phyloP scores from a whole-genome alignment of 1,284 basidiomycete genomes.

The Fistulina hepatica region DNA sequence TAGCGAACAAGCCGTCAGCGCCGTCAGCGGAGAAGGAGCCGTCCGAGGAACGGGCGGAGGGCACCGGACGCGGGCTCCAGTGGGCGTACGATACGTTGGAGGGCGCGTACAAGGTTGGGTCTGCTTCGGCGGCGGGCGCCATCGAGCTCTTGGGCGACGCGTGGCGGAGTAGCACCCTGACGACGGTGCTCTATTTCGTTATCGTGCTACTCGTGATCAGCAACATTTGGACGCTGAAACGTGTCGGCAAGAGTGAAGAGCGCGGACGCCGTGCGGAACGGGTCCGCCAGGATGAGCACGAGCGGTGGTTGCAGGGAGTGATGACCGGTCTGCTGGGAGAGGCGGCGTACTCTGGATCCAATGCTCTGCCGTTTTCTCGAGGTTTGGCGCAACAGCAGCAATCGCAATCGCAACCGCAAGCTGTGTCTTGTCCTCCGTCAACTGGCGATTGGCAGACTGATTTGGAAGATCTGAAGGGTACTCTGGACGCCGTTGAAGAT shows the following conservation, averaged over 20 bases:
- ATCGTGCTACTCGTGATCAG: slow-evolving; percentile 64
- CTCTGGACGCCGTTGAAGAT: too few species aligned
- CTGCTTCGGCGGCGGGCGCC: slow-evolving; percentile 54
- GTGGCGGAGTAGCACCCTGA: slow-evolving; percentile 60
- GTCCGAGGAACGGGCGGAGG: slow-evolving; percentile 54
- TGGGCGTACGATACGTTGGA: slow-evolving; percentile 80
- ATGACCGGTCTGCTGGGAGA: slow-evolving; percentile 63
- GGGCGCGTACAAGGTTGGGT: slow-evolving; percentile 59
- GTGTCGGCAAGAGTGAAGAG: slow-evolving; percentile 46
- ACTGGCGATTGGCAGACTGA: too few species aligned
- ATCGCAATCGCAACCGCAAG: slow-evolving; percentile 1
- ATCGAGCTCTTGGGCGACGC: slow-evolving; percentile 65
- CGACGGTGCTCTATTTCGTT: slow-evolving; percentile 59
- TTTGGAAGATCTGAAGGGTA: too few species aligned
- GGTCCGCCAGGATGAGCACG: slow-evolving; percentile 50
- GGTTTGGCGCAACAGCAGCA: slow-evolving; percentile 23
- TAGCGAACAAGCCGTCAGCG: slow-evolving; percentile 8
- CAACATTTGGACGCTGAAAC: slow-evolving; percentile 63
- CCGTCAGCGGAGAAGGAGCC: slow-evolving; percentile 31
- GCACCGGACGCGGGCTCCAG: slow-evolving; percentile 70
- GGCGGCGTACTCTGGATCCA: slow-evolving; percentile 40
- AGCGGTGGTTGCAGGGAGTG: slow-evolving; percentile 62
- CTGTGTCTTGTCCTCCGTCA: too few species aligned
- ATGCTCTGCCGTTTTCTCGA: too few species aligned
- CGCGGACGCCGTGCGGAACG: slow-evolving; percentile 43